Evolutionary conservation across 2,329 filamentous ascomycete species (phyloP).

Genomic region (Arthrobotrys iridis): DNA sequence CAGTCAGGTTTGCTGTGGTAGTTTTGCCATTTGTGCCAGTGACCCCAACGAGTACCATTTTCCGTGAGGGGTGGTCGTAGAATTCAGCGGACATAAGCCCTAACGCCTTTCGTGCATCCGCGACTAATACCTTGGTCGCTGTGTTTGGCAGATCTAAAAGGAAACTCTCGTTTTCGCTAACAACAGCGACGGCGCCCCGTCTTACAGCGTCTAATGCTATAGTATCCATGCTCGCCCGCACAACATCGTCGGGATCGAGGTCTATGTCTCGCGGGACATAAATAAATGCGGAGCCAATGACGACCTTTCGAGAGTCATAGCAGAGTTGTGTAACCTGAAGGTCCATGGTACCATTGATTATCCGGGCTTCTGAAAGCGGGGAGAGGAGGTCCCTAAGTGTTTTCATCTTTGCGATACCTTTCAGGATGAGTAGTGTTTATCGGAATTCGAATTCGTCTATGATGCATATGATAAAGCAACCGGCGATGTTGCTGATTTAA

Average conservation of each 20-base stretch:
- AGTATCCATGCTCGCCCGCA: not conserved
- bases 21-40: conserved; percentile 50
- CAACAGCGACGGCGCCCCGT: conserved; percentile 16
- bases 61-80: conserved; percentile 38
- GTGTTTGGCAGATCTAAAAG: not conserved
- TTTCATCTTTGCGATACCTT: not conserved
- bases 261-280: conserved; percentile 20
- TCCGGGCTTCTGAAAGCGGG: conserved; percentile 20
- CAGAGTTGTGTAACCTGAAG: conserved; percentile 3
- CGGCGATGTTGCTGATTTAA: no score
- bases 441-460: no score
- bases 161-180: not conserved
- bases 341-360: not conserved
- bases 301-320: conserved; percentile 20
- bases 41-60: conserved; percentile 22
- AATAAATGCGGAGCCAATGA: conserved; percentile 6
- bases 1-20: conserved; percentile 33
- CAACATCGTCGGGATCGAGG: not conserved
- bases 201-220: conserved; percentile 7
- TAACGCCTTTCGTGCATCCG: conserved; percentile 20
- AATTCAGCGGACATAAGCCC: conserved; percentile 33
- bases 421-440: not conserved
- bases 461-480: no score
- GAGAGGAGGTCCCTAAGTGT: conserved; percentile 11
- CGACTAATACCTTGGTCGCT: conserved; percentile 9